phyloP scores from a whole-genome alignment of 768 basidiomycete genomes.

The Termitomyces sp. region DNA sequence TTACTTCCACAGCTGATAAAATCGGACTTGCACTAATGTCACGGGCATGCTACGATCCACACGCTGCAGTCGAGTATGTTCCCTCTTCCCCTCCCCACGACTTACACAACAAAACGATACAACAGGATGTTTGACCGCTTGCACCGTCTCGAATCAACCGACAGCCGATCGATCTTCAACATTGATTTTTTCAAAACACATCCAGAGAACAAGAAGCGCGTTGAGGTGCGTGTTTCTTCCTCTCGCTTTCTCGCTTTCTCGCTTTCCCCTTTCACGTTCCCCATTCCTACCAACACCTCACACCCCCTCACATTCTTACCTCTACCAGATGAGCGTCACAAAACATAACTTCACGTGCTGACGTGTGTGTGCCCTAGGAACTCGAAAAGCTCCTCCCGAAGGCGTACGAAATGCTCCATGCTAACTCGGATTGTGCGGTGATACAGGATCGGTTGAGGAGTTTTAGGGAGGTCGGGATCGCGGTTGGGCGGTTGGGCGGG shows the following conservation, averaged over 20 bases:
- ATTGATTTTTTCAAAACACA: slow-evolving; percentile 77
- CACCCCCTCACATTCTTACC: no score
- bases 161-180: slow-evolving; percentile 20
- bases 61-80: slow-evolving; percentile 66
- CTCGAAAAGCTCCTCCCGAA: slow-evolving; percentile 55
- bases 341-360: no score
- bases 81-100: not conserved
- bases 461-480: no score
- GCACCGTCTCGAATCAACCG: slow-evolving; percentile 53
- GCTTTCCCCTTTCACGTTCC: no score
- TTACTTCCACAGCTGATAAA: slow-evolving; percentile 61
- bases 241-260: not conserved
- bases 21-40: slow-evolving; percentile 82
- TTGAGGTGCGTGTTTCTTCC: slow-evolving; percentile 47
- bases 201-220: slow-evolving; percentile 68
- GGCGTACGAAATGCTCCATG: slow-evolving; percentile 49
- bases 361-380: no score
- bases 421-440: slow-evolving; percentile 52
- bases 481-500: no score
- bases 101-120: no score
- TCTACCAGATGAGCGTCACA: no score
- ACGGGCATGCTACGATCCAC: slow-evolving; percentile 84
- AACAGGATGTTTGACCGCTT: slow-evolving; percentile 74
- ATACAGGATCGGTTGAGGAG: slow-evolving; percentile 24
- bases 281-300: no score